Conservation (phyloP, 2,329 filamentous ascomycete genomes). For the Thielaviopsis punctulata region DNA sequence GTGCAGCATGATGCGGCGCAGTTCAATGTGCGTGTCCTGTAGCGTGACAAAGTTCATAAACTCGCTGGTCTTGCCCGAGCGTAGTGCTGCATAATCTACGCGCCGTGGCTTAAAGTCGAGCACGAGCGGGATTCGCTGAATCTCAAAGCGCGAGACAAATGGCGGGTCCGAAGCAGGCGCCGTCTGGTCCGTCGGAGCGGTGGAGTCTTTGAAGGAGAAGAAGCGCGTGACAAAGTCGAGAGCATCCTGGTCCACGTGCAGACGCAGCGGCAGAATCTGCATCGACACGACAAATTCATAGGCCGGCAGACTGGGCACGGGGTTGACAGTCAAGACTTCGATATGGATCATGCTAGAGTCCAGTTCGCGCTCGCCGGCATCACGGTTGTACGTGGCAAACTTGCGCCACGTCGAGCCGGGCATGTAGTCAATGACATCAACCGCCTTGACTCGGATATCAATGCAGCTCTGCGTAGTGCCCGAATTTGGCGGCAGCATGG, state of each 20-base stretch:
- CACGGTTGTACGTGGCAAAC: slow-evolving; percentile 84
- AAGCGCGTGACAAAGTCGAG: slow-evolving; percentile 94
- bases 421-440: slow-evolving; percentile 88
- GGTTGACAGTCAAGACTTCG: slow-evolving; percentile 75
- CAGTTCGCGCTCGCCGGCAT: slow-evolving; percentile 72
- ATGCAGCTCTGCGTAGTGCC: slow-evolving; percentile 78
- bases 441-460: slow-evolving; percentile 62
- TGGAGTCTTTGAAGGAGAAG: slow-evolving; percentile 83
- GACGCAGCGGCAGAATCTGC: slow-evolving; percentile 62
- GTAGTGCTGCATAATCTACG: slow-evolving; percentile 85
- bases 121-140: slow-evolving; percentile 67
- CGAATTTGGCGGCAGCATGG: slow-evolving; percentile 58
- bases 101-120: slow-evolving; percentile 94
- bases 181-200: slow-evolving; percentile 27
- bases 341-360: slow-evolving; percentile 80
- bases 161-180: slow-evolving; percentile 51
- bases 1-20: slow-evolving; percentile 83
- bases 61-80: slow-evolving; percentile 86
- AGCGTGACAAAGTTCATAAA: slow-evolving; percentile 98
- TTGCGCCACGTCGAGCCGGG: slow-evolving; percentile 97
- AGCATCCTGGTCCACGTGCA: slow-evolving; percentile 95
- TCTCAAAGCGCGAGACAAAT: slow-evolving; percentile 78
- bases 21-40: slow-evolving; percentile 69
- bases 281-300: slow-evolving; percentile 76
- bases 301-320: slow-evolving; percentile 65